Evolutionary conservation across 805 yeast genomes (phyloP).

Genomic region (Yarrowia bubula): DNA sequence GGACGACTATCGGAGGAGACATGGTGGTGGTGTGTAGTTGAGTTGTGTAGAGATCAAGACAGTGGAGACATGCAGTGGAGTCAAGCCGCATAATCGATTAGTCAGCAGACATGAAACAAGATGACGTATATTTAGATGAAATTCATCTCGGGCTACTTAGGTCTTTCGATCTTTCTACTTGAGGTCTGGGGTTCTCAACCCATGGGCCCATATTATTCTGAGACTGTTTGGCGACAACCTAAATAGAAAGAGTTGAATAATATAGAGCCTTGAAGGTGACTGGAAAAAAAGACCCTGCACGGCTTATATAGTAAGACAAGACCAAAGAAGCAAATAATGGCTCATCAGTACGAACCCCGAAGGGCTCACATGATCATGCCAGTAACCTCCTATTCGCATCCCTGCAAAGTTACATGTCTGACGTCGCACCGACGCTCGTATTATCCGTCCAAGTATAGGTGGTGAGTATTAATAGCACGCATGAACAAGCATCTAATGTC

Average conservation of each 20-base stretch:
- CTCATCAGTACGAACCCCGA: neutral
- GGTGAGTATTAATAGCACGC: constrained; percentile 15
- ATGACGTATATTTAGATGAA: too few species aligned
- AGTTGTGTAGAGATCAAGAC: neutral
- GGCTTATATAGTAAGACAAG: too few species aligned
- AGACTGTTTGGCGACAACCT: neutral
- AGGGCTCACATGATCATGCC: neutral
- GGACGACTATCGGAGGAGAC: constrained; percentile 15
- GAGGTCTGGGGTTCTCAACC: too few species aligned
- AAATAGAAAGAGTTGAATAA: neutral
- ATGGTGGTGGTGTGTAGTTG: neutral
- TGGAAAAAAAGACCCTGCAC: neutral
- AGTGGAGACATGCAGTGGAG: neutral
- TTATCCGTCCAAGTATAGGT: neutral
- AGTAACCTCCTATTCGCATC: neutral
- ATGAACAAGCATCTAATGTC: neutral
- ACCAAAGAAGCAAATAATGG: neutral
- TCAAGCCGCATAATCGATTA: neutral
- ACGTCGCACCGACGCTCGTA: constrained; percentile 5
- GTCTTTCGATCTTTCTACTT: too few species aligned
- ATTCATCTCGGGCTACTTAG: too few species aligned
- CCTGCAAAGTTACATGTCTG: constrained; percentile 5
- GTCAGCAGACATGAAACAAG: neutral
- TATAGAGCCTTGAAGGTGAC: neutral
- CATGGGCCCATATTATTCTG: neutral